Evolutionary conservation across 805 yeast species (phyloP).

Genomic region (Metschnikowia shivogae): DNA sequence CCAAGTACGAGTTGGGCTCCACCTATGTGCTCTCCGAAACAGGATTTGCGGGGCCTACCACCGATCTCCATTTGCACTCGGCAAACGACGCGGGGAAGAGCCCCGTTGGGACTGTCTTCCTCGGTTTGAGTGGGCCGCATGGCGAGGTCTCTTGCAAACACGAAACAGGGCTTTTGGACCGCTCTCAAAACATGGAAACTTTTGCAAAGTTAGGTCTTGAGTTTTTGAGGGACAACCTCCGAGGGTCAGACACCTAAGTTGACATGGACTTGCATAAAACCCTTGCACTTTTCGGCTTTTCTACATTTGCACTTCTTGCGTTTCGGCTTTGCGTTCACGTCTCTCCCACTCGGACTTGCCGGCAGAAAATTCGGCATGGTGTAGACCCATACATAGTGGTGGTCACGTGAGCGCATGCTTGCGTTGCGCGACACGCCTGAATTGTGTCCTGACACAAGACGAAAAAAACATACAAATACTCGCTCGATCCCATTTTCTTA

Average conservation of each 20-base stretch:
- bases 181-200: constrained; percentile 68
- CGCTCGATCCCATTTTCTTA: neutral
- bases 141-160: constrained; percentile 47
- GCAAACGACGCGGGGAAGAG: constrained; percentile 21
- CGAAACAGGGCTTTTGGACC: constrained; percentile 45
- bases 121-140: constrained; percentile 66
- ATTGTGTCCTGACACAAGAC: constrained; percentile 12
- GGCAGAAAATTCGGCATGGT: no score
- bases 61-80: constrained; percentile 35
- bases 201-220: constrained; percentile 68
- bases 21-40: constrained; percentile 81
- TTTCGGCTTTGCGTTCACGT: no score
- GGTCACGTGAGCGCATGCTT: constrained; percentile 2
- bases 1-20: constrained; percentile 76
- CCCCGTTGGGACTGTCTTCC: constrained; percentile 62
- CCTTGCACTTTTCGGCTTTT: neutral
- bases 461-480: constrained; percentile 5
- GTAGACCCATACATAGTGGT: neutral
- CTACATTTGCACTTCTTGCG: no score
- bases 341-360: no score
- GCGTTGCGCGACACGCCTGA: constrained; percentile 6
- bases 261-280: no score
- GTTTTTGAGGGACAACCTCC: constrained; percentile 47
- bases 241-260: neutral
- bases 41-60: constrained; percentile 80